phyloP scores from a whole-genome alignment of 345 rosid species.

The Euphorbia pulcherrima region DNA sequence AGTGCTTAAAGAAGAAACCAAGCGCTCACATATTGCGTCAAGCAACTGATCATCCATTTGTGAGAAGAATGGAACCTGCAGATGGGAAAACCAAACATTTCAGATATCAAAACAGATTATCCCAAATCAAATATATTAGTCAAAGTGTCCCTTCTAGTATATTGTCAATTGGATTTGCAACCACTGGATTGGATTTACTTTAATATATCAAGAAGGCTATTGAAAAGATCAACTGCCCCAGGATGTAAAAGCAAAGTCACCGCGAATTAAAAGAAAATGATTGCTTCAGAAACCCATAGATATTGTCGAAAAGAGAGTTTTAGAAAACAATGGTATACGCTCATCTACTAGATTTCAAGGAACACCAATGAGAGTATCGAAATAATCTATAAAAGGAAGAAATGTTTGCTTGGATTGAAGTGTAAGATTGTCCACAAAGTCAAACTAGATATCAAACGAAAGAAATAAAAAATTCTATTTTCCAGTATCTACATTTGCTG shows the following conservation, averaged over 20 bases:
- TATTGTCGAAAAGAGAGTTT: neutral
- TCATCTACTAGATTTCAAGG: neutral
- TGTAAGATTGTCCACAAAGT: neutral
- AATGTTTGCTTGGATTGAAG: neutral
- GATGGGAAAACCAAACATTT: neutral
- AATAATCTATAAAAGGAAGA: neutral
- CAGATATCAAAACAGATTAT: neutral
- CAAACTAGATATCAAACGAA: neutral
- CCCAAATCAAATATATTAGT: neutral
- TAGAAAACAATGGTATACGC: neutral
- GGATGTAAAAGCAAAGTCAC: neutral
- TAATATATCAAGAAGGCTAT: neutral
- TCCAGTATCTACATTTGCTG: neutral
- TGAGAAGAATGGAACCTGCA: conserved; percentile 59
- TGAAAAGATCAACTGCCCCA: neutral
- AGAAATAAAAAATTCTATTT: neutral
- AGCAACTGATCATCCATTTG: conserved; percentile 65
- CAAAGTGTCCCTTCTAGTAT: neutral
- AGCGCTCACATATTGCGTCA: conserved; percentile 62
- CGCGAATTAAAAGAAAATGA: neutral
- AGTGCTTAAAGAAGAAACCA: conserved; percentile 51
- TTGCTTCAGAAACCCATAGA: neutral
- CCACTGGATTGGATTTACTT: neutral
- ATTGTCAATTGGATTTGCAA: neutral
- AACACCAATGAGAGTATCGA: neutral